Evolutionary conservation across 2,329 filamentous ascomycete genomes (phyloP), one percentile per base, ranked within the genome.

Genomic region (Mycosphaerella arachidis): DNA sequence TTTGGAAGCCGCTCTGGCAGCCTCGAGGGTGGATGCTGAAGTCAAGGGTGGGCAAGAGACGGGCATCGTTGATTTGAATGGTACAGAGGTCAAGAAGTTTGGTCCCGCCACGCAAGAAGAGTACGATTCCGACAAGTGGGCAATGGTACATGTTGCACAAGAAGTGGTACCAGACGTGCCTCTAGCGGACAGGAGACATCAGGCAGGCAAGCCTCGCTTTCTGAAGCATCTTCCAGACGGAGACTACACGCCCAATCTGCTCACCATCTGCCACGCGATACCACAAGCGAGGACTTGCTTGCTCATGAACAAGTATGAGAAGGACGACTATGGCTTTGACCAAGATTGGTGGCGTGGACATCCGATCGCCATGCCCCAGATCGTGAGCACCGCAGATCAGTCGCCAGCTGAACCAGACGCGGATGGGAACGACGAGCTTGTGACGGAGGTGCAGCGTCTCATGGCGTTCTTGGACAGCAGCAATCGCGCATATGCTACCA

Each of bases 231-330:
- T 81, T 2, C 76, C 79, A 12, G 76, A 79, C 48, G 77, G 75
- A 46, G 77, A 82, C 59, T 83, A 84, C 66, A 73, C 86, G n/a
- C 79, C 82, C 30, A 81, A 80, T 4, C 73, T 86, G 20, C 67
- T 88, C 48, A 85, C 84, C 5, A 86, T 88, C 59, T 76, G 85
- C n/a, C 83, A 86, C 67, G 78, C 81, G 20, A 85, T 87, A 57
- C 84, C 85, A 3, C 72, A 82, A 31, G 82, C 81, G 20, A 78
- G 84, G 58, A 83, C 86, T 67, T 80, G 81, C 8, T 75, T 87
- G 9, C 71, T 87, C 12, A 70, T 79, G 45, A 75, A 79, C n/a
- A 73, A 74, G 7, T 72, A 78, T 29, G 66, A 76, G 6, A 71
- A 79, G 27, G 68, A 73, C 2, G 76, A 81, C 59, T 87, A 87